Base-by-base conservation (phyloP, 306 rosid genomes). In the Inga oerstediana region DNA sequence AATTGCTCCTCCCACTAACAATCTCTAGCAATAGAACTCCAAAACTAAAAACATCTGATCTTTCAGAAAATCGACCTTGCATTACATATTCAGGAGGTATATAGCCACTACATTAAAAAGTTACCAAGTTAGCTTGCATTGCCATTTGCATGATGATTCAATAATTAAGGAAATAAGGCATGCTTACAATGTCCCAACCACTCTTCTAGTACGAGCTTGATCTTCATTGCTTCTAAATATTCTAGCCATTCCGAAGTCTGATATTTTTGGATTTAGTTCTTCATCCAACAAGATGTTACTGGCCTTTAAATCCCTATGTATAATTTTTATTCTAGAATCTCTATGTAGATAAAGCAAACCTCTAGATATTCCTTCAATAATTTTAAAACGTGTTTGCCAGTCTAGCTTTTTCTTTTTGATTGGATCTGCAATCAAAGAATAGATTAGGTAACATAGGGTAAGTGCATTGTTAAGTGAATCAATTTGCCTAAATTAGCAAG, bases 1-100 rank as follows among this genome's bases (percentile, higher is more conserved):
- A 7, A 17, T 51, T 67, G 22, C 35, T 67, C 7, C 37, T 68
- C 22, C 75, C 82, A n/a, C 81, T 78, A 20, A 76, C 70, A 58
- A 76, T 76, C 22, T 76, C 80, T 10, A 76, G 20, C 3, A 61
- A 10, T 39, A 77, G 27, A 44, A 77, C 80, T 39, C 72, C 20
- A n/a, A 77, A 77, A 32, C 80, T 61, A 16, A 67, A 43, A 10
- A 30, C 71, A 32, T 30, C 71, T 65, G 71, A 65, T 65, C 32
- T 65, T 7, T 30, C 43, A 13, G 20, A 65, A 65, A 30, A 65
- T 15, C 12, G 20, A 0, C 41, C 71, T 30, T 30, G 71, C 43
- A 65, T 65, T 32, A 13, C 71, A 32, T 65, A 65, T 65, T 65
- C 71, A 32, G 71, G 71, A 32, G 70, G 32, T 14, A 65, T 65